Base-by-base conservation (phyloP, 2,329 filamentous ascomycete genomes). In the Fusarium keratoplasticum region DNA sequence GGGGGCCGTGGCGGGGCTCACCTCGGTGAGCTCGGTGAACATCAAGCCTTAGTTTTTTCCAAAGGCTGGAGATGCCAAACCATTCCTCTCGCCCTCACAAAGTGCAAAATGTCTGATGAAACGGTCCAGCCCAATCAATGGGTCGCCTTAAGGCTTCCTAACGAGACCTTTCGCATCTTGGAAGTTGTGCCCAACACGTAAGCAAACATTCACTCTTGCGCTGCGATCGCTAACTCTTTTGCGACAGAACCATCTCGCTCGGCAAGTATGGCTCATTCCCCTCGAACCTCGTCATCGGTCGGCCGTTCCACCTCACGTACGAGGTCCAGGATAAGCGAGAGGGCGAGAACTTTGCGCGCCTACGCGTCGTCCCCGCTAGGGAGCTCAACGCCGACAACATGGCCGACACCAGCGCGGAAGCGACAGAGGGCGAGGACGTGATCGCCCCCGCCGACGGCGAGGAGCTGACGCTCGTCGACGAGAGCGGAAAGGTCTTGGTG, bases 251-350 rank as follows among this genome's bases (percentile, higher is more conserved):
- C 52, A 93, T 98, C 74, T 95, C 94, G 2, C 87, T 98, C 36
- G 95, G 95, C 65, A 98, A 98, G 89, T 97, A 96, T 81, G 96
- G 96, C 73, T 91, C 91, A 2, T 98, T 99, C 80, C 93, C 94
- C 18, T 91, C 94, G 61, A 98, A 98, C 80, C 89, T 96, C 35
- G 90, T 99, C 54, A 90, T 99, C 72, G 93, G 95, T n/a, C 92
- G 96, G 9, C 96, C 96, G 0, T 98, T 94, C 81, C 91, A 98
- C 84, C 87, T 97, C 69, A 98, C 95, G 1, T 99, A 95, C 84
- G 96, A 98, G 82, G 88, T 98, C 3, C 89, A 93, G 72, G 95
- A 98, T 77, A 90, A 89, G 78, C 83, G 87, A 29, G 87, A 91
- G 6, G 88, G 88, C 70, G 90, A 93, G 74, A 86, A 86, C 72